phyloP scores from a whole-genome alignment of 768 basidiomycete genomes.

The Trametes cingulata region DNA sequence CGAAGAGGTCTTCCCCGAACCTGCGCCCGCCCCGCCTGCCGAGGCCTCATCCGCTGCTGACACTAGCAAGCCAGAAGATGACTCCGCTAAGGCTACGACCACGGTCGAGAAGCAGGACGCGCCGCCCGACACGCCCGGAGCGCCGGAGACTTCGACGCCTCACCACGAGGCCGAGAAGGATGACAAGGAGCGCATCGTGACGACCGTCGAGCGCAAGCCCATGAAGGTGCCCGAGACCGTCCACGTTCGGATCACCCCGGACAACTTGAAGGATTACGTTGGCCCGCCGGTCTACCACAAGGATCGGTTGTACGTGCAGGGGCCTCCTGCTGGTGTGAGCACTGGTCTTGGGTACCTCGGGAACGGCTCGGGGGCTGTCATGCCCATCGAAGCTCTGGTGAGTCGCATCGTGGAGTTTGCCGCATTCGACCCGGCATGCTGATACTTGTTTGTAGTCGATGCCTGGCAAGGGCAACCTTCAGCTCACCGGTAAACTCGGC shows the following conservation, averaged over 20 bases:
- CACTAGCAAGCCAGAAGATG: slow-evolving; percentile 15
- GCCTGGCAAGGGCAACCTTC: slow-evolving; percentile 93
- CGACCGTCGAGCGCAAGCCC: slow-evolving; percentile 78
- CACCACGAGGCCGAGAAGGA: slow-evolving; percentile 25
- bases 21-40: slow-evolving; percentile 32
- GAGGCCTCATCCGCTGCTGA: slow-evolving; percentile 23
- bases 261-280: slow-evolving; percentile 94
- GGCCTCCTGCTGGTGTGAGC: slow-evolving; percentile 89
- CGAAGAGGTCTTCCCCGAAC: slow-evolving; percentile 82
- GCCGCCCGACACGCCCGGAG: slow-evolving; percentile 39
- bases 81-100: slow-evolving; percentile 21
- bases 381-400: slow-evolving; percentile 95
- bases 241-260: slow-evolving; percentile 77
- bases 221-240: slow-evolving; percentile 78
- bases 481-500: slow-evolving; percentile 95
- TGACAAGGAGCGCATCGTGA: slow-evolving; percentile 54
- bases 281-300: slow-evolving; percentile 95
- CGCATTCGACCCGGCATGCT: no score
- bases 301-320: slow-evolving; percentile 80
- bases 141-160: slow-evolving; percentile 28
- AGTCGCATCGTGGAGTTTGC: slow-evolving; percentile 31
- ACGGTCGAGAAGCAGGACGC: slow-evolving; percentile 58
- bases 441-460: slow-evolving; percentile 78
- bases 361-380: slow-evolving; percentile 94
- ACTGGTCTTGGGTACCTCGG: slow-evolving; percentile 96